A percentile compares a stretch with the other conserved stretches of the same genome.
Evolutionary conservation across 495 filamentous ascomycete species (phyloP).

Genomic region (Chaetomidium leptoderma): DNA sequence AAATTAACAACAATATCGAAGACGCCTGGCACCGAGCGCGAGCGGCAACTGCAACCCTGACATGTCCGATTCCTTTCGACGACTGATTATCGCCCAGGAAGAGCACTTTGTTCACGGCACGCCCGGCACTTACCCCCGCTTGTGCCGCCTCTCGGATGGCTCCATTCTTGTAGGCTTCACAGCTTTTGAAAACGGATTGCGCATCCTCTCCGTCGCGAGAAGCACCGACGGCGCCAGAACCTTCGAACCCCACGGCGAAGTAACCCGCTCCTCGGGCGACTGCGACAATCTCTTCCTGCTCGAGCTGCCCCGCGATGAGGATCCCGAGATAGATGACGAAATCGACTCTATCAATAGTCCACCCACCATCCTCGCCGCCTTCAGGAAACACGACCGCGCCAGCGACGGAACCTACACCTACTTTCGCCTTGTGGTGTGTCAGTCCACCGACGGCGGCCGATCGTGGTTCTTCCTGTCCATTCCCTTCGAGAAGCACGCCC

Average conservation of each 20-base stretch:
- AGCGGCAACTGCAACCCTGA: not conserved
- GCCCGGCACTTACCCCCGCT: constrained; percentile 50
- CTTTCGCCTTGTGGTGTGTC: constrained; percentile 60
- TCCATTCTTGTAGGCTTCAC: constrained; percentile 47
- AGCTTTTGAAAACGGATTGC: constrained; percentile 33
- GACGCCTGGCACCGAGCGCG: too few species aligned
- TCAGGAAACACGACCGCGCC: constrained; percentile 57
- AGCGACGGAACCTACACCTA: constrained; percentile 39
- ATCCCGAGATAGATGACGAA: too few species aligned
- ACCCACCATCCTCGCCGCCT: constrained; percentile 50
- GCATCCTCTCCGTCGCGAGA: constrained; percentile 36
- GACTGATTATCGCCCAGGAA: constrained; percentile 1
- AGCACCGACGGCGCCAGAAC: constrained; percentile 43
- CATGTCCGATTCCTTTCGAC: not conserved
- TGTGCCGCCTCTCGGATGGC: constrained; percentile 45
- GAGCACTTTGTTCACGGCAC: constrained; percentile 19
- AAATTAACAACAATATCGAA: not conserved
- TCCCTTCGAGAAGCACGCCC: constrained; percentile 30
- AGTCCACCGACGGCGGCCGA: constrained; percentile 50
- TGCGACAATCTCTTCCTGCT: constrained; percentile 59
- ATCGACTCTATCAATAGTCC: too few species aligned
- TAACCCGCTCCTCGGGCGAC: constrained; percentile 41
- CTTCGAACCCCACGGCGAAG: constrained; percentile 37
- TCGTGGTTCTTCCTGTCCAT: constrained; percentile 55
- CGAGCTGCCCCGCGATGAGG: constrained; percentile 45